Percentiles rank a stretch among this genome's conserved stretches.
These are phyloP conservation scores for Pharus latifolius DNA, from an alignment of 176 grass and related monocot genomes.

Conservation along the genomic window DNA sequence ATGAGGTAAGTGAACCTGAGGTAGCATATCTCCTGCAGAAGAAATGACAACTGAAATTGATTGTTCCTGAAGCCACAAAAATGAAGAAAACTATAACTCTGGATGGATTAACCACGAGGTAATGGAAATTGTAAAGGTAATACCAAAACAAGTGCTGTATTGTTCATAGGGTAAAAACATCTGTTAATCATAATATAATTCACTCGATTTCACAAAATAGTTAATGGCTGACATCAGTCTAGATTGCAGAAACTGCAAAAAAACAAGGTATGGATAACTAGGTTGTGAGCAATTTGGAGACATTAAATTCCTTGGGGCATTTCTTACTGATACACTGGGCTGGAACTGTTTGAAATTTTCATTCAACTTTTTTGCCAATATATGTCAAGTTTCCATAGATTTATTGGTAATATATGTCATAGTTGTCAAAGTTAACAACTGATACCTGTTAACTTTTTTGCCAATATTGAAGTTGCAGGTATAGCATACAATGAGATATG, in stretches of 20 bases:
- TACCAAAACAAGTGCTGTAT: neutral
- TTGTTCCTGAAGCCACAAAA: constrained; percentile 50
- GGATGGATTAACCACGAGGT: neutral
- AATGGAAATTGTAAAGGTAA: neutral
- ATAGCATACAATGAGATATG: neutral
- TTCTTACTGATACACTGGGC: neutral
- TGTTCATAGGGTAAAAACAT: neutral
- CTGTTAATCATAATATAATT: neutral
- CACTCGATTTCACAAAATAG: neutral
- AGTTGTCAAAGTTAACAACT: too few relatives aligned
- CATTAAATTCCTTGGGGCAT: neutral
- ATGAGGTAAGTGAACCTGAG: constrained; percentile 60
- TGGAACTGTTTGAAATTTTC: too few relatives aligned
- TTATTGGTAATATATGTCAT: too few relatives aligned
- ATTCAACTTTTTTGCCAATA: too few relatives aligned
- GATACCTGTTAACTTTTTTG: too few relatives aligned
- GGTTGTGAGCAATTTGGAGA: neutral
- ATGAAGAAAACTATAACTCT: neutral
- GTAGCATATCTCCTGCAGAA: constrained; percentile 79
- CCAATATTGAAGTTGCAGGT: neutral
- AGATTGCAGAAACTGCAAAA: neutral
- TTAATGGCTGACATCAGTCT: neutral
- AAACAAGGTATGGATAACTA: neutral
- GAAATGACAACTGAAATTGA: constrained; percentile 81
- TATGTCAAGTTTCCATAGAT: neutral